phyloP scores from a whole-genome alignment of 768 basidiomycete genomes.

The Leccinum barrowsii region DNA sequence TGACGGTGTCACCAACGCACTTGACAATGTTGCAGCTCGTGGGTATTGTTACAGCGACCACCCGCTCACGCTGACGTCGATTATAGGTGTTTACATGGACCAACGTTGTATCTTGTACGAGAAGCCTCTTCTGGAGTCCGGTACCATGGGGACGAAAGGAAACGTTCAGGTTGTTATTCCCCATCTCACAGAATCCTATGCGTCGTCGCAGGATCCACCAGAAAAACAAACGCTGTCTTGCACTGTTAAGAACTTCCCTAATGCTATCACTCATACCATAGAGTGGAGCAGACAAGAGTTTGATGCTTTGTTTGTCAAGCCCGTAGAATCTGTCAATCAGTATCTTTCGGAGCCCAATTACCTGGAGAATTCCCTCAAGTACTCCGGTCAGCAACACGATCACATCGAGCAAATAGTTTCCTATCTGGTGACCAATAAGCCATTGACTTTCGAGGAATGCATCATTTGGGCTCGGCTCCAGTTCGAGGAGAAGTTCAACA shows the following conservation, averaged over 20 bases:
- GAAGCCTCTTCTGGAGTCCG: slow-evolving; percentile 95
- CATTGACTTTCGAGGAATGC: slow-evolving; percentile 95
- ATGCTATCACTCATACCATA: slow-evolving; percentile 96
- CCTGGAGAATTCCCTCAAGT: slow-evolving; percentile 85
- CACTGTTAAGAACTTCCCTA: slow-evolving; percentile 98
- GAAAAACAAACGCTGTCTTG: slow-evolving; percentile 97
- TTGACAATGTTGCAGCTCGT: slow-evolving; percentile 97
- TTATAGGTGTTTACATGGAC: slow-evolving; percentile 94
- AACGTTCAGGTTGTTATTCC: slow-evolving; percentile 96
- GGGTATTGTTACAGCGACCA: slow-evolving; percentile 28
- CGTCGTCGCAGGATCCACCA: slow-evolving; percentile 96
- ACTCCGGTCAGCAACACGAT: slow-evolving; percentile 87
- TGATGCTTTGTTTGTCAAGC: slow-evolving; percentile 90
- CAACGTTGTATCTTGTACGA: slow-evolving; percentile 95
- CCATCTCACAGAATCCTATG: slow-evolving; percentile 92
- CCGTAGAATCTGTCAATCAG: slow-evolving; percentile 88
- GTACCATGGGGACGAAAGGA: slow-evolving; percentile 97
- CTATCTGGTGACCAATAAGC: slow-evolving; percentile 88
- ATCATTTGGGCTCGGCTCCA: slow-evolving; percentile 94
- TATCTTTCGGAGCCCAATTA: slow-evolving; percentile 97
- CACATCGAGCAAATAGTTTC: slow-evolving; percentile 86
- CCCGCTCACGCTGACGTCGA: slow-evolving; percentile 1
- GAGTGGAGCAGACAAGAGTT: slow-evolving; percentile 98
- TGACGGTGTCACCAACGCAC: slow-evolving; percentile 94
- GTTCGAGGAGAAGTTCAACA: slow-evolving; percentile 92